A percentile compares a stretch with the other conserved stretches of the same genome.
These are phyloP conservation scores for Microstegium vimineum DNA, from an alignment of 176 grass and related monocot genomes.

Conservation along the genomic window DNA sequence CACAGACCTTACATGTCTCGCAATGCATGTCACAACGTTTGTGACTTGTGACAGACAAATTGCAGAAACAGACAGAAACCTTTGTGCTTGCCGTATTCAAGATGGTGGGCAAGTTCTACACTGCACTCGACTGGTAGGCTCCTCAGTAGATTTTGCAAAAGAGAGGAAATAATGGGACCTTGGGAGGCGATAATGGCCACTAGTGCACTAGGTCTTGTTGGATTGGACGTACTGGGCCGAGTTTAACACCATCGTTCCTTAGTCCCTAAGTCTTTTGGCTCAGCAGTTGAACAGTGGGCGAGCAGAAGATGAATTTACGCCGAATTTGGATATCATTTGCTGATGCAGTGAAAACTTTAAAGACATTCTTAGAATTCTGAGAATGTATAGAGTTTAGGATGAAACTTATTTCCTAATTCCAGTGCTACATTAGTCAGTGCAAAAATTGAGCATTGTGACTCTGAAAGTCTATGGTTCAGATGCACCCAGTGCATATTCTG, in stretches of 20 bases:
- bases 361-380: not conserved
- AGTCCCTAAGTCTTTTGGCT: slow-evolving; percentile 50
- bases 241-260: slow-evolving; percentile 46
- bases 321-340: not conserved
- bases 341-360: not conserved
- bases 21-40: slow-evolving; percentile 27
- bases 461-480: slow-evolving; percentile 4
- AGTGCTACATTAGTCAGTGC: not conserved
- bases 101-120: slow-evolving; percentile 13
- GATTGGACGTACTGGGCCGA: slow-evolving; percentile 35
- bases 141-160: slow-evolving; percentile 25
- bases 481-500: not conserved
- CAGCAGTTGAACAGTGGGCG: not conserved
- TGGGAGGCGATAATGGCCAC: slow-evolving; percentile 34
- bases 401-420: not conserved
- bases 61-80: slow-evolving; percentile 23
- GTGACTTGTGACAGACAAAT: slow-evolving; percentile 25
- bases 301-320: not conserved
- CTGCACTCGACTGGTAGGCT: slow-evolving; percentile 33
- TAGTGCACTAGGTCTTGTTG: slow-evolving; percentile 53
- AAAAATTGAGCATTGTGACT: not conserved
- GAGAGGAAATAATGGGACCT: slow-evolving; percentile 36
- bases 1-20: slow-evolving; percentile 27
- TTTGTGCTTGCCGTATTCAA: slow-evolving; percentile 21
- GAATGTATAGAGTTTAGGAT: not conserved